These are phyloP conservation scores for Mucor sp. DNA, from an alignment of 371 early-diverging fungal genomes.

Conservation along the genomic window DNA sequence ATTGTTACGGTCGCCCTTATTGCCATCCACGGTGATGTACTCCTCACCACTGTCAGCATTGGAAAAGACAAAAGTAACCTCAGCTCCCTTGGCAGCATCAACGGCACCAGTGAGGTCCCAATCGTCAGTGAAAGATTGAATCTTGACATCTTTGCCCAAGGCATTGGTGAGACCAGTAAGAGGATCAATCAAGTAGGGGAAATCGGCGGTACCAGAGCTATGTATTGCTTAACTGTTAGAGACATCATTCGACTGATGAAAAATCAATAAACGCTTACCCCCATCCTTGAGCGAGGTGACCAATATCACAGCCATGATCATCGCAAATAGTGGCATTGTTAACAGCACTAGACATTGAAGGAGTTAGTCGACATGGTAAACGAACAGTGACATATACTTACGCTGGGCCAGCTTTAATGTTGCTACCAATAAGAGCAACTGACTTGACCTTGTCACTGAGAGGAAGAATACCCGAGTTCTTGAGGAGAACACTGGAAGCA, in stretches of 20 bases:
- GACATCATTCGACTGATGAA: neutral
- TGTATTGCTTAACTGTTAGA: neutral
- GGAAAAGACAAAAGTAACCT: slow-evolving; percentile 62
- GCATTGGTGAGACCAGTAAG: slow-evolving; percentile 42
- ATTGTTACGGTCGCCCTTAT: slow-evolving; percentile 60
- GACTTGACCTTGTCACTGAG: slow-evolving; percentile 24
- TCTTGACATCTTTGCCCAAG: slow-evolving; percentile 31
- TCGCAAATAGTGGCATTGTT: slow-evolving; percentile 28
- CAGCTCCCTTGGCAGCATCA: slow-evolving; percentile 39
- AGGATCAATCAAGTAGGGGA: slow-evolving; percentile 58
- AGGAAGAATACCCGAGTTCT: slow-evolving; percentile 45
- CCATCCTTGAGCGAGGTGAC: slow-evolving; percentile 66
- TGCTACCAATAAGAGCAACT: slow-evolving; percentile 56
- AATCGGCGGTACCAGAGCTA: slow-evolving; percentile 56
- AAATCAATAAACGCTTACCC: slow-evolving; percentile 22
- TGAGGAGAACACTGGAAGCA: slow-evolving; percentile 53
- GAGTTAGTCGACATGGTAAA: neutral
- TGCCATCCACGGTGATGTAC: slow-evolving; percentile 37
- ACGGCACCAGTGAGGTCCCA: slow-evolving; percentile 38
- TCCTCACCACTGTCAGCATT: slow-evolving; percentile 64
- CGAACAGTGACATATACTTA: slow-evolving; percentile 1
- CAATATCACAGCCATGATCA: slow-evolving; percentile 37
- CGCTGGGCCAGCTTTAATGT: slow-evolving; percentile 37
- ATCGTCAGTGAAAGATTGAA: slow-evolving; percentile 37
- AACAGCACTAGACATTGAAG: neutral